Conservation (phyloP, 176 grass and related monocot genomes). For the sorghum (Sorghum bicolor) region Sorghum_bicolor_NCBIv3 NC_012870.2:15660501-15661000, state of each 20-base stretch:
- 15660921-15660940: slow-evolving; percentile 32
- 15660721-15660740: slow-evolving; percentile 52
- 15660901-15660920: slow-evolving; percentile 51
- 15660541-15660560: slow-evolving; percentile 43
- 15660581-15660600: slow-evolving; percentile 37
- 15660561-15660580: slow-evolving; percentile 25
- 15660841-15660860: slow-evolving; percentile 38
- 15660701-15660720: slow-evolving; percentile 40
- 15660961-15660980: slow-evolving; percentile 15
- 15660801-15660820: slow-evolving; percentile 48
- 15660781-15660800: slow-evolving; percentile 38
- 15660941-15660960: neutral
- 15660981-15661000: slow-evolving; percentile 23
- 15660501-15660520: slow-evolving; percentile 41
- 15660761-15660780: slow-evolving; percentile 28
- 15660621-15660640: slow-evolving; percentile 44
- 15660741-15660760: slow-evolving; percentile 51
- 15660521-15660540: slow-evolving; percentile 53
- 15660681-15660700: slow-evolving; percentile 23
- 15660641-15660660: slow-evolving; percentile 10
- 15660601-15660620: slow-evolving; percentile 44
- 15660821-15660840: slow-evolving; percentile 26
- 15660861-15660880: slow-evolving; percentile 5
- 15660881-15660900: slow-evolving; percentile 29
- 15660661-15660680: neutral